phyloP scores from a whole-genome alignment of 2,329 filamentous ascomycete species.

The Trichoderma koningiopsis region DNA sequence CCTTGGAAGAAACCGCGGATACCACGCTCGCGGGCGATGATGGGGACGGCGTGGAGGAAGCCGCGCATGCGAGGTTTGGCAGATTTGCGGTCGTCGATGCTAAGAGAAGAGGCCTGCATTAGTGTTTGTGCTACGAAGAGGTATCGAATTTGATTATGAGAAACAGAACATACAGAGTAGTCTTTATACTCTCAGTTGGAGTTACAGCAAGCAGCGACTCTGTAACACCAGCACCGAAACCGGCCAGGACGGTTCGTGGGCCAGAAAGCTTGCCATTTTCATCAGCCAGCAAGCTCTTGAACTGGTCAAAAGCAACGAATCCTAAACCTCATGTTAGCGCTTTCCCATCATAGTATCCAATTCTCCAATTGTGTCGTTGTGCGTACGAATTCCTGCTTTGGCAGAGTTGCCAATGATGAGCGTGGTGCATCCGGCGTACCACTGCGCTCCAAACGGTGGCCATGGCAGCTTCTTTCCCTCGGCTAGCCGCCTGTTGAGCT shows the following conservation, averaged over 20 bases:
- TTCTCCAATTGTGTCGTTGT: background rate
- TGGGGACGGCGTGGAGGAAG: slow-evolving; percentile 84
- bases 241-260: slow-evolving; percentile 86
- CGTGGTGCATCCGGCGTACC: slow-evolving; percentile 98
- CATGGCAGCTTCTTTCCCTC: slow-evolving; percentile 87
- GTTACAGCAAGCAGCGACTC: slow-evolving; percentile 93
- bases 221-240: slow-evolving; percentile 92
- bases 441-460: slow-evolving; percentile 90
- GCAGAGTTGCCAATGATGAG: slow-evolving; percentile 94
- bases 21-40: slow-evolving; percentile 87
- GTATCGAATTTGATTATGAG: background rate
- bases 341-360: background rate
- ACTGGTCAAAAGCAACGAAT: slow-evolving; percentile 95
- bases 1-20: slow-evolving; percentile 94
- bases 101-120: slow-evolving; percentile 38
- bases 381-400: slow-evolving; percentile 90
- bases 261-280: slow-evolving; percentile 86
- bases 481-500: slow-evolving; percentile 83
- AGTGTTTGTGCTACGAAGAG: background rate
- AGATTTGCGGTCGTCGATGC: slow-evolving; percentile 91
- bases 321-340: slow-evolving; percentile 30
- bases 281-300: slow-evolving; percentile 81
- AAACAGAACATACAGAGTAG: slow-evolving; percentile 65
- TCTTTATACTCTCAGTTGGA: slow-evolving; percentile 98
- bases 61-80: slow-evolving; percentile 84